Evolutionary conservation across 257 asterid genomes (phyloP), one percentile per base, ranked within the genome.

Genomic region (Scutellaria galericulata): DNA sequence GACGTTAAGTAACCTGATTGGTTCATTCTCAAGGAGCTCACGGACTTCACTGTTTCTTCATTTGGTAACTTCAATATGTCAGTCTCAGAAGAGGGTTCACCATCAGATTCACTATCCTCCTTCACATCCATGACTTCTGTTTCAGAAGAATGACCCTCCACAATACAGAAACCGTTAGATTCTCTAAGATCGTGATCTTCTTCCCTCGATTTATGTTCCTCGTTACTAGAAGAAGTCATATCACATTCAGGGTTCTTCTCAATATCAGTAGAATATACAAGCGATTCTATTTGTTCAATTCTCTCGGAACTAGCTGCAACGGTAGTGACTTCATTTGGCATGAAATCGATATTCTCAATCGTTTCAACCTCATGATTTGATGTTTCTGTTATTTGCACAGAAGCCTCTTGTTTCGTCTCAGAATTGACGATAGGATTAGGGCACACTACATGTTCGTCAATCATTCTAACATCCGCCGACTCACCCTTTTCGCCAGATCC

Each of bases 1-100:
- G 94, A 81, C 54, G 64, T 46, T 31, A 86, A 79, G 80, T 90
- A 95, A 71, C 89, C 79, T 7, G 82, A 76, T 65, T 85, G 95
- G 67, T 74, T 81, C 82, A 84, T 68, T 75, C 68, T 68, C 68
- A 82, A 60, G 35, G 65, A 69, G 72, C 81, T 80, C 40, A 56
- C 78, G 56, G 82, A 59, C 70, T 75, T 76, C 42, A 72, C 18
- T 4, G 24, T 40, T 74, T 75, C 82, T 72, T 78, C 87, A 18
- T 57, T 70, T 14, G 79, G 59, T 37, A 51, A 50, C 65, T 77
- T 75, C 2, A 55, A 40, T 60, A 77, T 74, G 59, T 84, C 82
- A 58, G 63, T 77, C 72, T 86, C 87, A 14, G 77, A 78, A 66
- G 74, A 57, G 68, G 78, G 76, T 52, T 13, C 79, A 45, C 53